These are phyloP conservation scores for Pseudogymnoascus sp. DNA, from an alignment of 2,329 filamentous ascomycete genomes.

Conservation along the genomic window DNA sequence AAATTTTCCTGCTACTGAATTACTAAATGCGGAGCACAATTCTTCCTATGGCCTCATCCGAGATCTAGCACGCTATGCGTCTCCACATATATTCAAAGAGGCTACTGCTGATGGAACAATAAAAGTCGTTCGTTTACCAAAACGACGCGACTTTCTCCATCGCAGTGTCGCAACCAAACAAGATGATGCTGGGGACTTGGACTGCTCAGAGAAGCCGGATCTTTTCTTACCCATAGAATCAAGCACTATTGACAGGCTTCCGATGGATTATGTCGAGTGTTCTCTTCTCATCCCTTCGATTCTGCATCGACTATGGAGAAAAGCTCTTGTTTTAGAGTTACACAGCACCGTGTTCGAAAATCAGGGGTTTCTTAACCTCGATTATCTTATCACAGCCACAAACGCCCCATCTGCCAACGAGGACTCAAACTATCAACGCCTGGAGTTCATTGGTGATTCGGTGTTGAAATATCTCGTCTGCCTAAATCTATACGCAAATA, in stretches of 20 bases:
- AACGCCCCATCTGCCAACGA: slow-evolving; percentile 55
- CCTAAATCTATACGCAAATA: slow-evolving; percentile 51
- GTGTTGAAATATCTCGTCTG: slow-evolving; percentile 69
- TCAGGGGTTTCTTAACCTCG: slow-evolving; percentile 46
- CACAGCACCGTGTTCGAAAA: slow-evolving; percentile 44
- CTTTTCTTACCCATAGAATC: neutral
- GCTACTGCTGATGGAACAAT: neutral
- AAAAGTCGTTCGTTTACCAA: slow-evolving; percentile 37
- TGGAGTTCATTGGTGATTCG: slow-evolving; percentile 83
- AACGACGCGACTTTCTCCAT: slow-evolving; percentile 53
- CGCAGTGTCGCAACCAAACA: neutral
- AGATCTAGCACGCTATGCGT: neutral
- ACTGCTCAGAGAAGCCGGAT: neutral
- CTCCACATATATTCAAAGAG: neutral
- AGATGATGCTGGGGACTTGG: neutral
- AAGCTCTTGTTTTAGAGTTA: slow-evolving; percentile 55
- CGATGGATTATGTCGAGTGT: slow-evolving; percentile 35
- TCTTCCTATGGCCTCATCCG: neutral
- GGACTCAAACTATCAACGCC: slow-evolving; percentile 64
- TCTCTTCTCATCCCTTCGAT: slow-evolving; percentile 66
- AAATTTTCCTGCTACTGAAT: neutral
- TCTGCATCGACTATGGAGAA: slow-evolving; percentile 58
- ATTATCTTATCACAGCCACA: slow-evolving; percentile 60
- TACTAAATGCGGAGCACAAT: neutral
- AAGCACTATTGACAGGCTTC: slow-evolving; percentile 11